These are phyloP conservation scores for Carex arenaria DNA, from an alignment of 202 grass and related monocot genomes.

Conservation along the genomic window DNA sequence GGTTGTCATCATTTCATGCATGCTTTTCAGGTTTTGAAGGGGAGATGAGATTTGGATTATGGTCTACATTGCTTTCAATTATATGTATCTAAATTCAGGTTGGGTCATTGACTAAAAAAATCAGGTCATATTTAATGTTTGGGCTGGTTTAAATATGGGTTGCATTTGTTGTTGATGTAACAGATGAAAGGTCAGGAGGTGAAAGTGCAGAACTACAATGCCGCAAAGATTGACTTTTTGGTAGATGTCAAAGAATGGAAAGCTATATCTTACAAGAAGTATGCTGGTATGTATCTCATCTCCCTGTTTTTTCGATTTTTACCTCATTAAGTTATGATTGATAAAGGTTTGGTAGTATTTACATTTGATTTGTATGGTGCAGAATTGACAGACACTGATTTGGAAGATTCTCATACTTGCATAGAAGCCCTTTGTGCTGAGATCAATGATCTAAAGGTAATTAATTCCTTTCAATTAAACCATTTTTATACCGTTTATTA, in stretches of 20 bases:
- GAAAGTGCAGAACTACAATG: too few relatives aligned
- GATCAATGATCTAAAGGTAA: conserved; percentile 54
- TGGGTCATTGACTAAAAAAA: background rate
- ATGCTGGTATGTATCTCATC: background rate
- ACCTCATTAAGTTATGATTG: background rate
- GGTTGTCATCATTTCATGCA: background rate
- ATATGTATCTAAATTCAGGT: background rate
- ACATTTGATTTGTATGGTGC: conserved; percentile 10
- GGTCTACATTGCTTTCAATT: background rate
- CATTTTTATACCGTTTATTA: background rate
- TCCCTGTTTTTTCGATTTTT: background rate
- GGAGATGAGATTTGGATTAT: background rate
- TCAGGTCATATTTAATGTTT: background rate
- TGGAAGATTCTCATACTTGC: conserved; percentile 43
- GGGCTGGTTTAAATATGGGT: background rate
- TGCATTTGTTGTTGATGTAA: background rate
- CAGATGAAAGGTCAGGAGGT: too few relatives aligned
- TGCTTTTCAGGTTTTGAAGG: background rate
- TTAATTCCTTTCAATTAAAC: background rate
- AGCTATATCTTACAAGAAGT: too few relatives aligned
- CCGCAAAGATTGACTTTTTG: too few relatives aligned
- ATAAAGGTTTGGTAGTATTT: background rate
- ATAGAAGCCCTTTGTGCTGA: conserved; percentile 41
- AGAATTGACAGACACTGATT: conserved; percentile 48
- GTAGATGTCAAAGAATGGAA: too few relatives aligned